These are phyloP conservation scores for Diplosphaera chodatii DNA, from an alignment of 139 green algal species.

Conservation along the genomic window DNA sequence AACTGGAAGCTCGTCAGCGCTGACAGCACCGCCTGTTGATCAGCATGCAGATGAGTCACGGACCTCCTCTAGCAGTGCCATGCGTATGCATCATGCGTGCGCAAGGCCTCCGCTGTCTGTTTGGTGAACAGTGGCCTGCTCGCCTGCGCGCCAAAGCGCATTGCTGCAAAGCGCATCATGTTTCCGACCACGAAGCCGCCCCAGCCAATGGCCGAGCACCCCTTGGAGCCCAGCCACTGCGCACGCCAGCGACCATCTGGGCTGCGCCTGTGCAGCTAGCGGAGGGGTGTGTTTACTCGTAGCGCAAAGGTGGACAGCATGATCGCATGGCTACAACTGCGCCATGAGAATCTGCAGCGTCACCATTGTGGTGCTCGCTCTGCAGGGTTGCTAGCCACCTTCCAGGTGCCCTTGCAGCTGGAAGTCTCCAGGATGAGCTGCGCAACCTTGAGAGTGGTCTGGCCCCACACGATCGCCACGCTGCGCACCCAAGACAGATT, in stretches of 20 bases:
- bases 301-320: no score
- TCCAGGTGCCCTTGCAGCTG: background rate
- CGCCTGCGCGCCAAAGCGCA: conserved; percentile 41
- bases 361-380: conserved; percentile 26
- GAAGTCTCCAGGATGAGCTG: conserved; percentile 38
- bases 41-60: no score
- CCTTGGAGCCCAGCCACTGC: conserved; percentile 28
- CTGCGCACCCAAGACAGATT: background rate
- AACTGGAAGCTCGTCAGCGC: conserved; percentile 40
- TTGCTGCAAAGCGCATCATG: conserved; percentile 40
- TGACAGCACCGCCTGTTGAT: conserved; percentile 31
- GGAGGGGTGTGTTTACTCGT: no score
- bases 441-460: conserved; percentile 31
- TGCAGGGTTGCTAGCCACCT: conserved; percentile 15
- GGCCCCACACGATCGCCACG: conserved; percentile 39
- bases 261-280: conserved; percentile 23
- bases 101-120: no score
- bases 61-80: no score
- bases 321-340: no score
- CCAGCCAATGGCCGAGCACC: conserved; percentile 33
- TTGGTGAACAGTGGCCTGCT: no score
- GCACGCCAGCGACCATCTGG: conserved; percentile 36
- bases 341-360: no score
- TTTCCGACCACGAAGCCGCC: conserved; percentile 33
- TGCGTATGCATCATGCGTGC: no score